phyloP scores from a whole-genome alignment of 331 rosid genomes.

The Quercus lobata region DNA sequence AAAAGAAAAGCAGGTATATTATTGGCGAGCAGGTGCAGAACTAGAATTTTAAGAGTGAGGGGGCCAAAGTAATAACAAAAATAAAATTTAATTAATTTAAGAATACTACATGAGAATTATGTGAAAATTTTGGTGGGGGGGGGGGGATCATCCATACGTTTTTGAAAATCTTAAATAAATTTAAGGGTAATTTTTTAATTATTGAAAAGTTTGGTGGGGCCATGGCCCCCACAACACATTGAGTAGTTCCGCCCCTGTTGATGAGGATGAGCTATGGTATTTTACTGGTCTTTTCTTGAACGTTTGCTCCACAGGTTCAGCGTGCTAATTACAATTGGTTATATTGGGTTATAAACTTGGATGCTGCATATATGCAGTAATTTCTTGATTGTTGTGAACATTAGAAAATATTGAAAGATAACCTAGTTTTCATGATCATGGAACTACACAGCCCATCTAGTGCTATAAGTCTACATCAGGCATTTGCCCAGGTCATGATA shows the following conservation, averaged over 20 bases:
- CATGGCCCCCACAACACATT: too few relatives aligned
- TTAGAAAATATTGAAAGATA: background rate
- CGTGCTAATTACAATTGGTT: background rate
- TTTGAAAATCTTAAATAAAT: too few relatives aligned
- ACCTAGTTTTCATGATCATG: slow-evolving; percentile 7
- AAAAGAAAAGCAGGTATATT: slow-evolving; percentile 85
- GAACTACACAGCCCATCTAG: background rate
- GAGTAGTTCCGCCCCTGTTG: too few relatives aligned
- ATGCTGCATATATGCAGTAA: background rate
- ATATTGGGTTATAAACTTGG: slow-evolving; percentile 1
- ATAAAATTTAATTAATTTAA: too few relatives aligned
- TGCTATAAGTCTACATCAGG: background rate
- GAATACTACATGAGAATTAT: too few relatives aligned
- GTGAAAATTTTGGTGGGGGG: too few relatives aligned
- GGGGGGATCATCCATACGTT: too few relatives aligned
- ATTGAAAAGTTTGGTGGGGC: too few relatives aligned
- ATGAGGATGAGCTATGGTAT: background rate
- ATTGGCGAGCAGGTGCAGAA: background rate
- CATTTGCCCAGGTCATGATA: background rate
- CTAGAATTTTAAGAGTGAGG: too few relatives aligned
- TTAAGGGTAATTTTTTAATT: too few relatives aligned
- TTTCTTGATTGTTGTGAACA: background rate
- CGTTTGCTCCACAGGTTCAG: background rate
- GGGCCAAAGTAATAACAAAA: too few relatives aligned
- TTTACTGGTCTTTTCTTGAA: background rate